phyloP scores from a whole-genome alignment of 2,329 filamentous ascomycete species.

The Fusarium austroafricanum region DNA sequence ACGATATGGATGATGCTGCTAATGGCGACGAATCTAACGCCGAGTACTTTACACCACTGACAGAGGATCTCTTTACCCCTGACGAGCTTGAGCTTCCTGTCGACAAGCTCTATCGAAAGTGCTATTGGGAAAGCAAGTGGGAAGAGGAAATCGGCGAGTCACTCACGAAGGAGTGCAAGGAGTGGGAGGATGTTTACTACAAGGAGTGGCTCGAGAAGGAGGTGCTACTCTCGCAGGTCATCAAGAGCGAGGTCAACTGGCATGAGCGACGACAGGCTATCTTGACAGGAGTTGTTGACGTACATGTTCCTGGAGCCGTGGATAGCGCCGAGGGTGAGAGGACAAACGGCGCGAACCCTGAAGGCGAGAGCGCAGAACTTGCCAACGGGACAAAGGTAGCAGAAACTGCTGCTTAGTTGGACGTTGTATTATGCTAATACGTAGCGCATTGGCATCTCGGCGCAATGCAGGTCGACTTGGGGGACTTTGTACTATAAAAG shows the following conservation, averaged over 20 bases:
- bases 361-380: conserved; percentile 17
- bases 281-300: conserved; percentile 60
- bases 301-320: conserved; percentile 53
- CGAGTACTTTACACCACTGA: conserved; percentile 68
- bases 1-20: conserved; percentile 66
- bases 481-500: conserved; percentile 34
- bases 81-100: conserved; percentile 72
- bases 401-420: conserved; percentile 11
- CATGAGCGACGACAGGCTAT: conserved; percentile 68
- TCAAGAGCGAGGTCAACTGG: conserved; percentile 74
- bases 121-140: conserved; percentile 78
- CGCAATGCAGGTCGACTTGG: not conserved
- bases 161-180: conserved; percentile 72
- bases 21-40: conserved; percentile 66
- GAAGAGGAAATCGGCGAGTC: conserved; percentile 73
- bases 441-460: not conserved
- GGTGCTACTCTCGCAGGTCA: conserved; percentile 78
- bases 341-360: conserved; percentile 38
- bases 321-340: conserved; percentile 44
- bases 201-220: conserved; percentile 86
- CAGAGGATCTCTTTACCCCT: conserved; percentile 70
- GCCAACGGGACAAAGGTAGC: conserved; percentile 19
- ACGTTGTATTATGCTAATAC: not conserved
- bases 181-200: conserved; percentile 73
- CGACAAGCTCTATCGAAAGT: conserved; percentile 73